Conservation (phyloP, 1,284 basidiomycete genomes). For the Cryptococcus maquisensis region DNA sequence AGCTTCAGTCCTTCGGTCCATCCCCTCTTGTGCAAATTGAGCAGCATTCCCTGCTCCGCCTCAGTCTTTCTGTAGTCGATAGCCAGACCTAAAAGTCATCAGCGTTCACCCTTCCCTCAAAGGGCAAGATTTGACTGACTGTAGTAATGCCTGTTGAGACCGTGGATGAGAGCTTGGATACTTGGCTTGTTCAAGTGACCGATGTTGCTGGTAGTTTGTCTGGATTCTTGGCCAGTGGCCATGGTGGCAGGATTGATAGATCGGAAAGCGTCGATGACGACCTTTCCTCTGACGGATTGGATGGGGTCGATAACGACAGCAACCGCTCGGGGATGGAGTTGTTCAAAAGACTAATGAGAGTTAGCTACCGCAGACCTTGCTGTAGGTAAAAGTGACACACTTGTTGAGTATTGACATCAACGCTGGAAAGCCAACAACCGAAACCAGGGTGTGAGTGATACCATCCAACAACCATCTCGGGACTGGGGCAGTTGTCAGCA, state of each 20-base stretch:
- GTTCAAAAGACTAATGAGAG: constrained; percentile 80
- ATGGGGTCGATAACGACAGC: constrained; percentile 99
- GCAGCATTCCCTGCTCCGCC: constrained; percentile 94
- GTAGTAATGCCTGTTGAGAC: constrained; percentile 93
- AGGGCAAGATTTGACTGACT: no score
- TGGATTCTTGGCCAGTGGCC: constrained; percentile 80
- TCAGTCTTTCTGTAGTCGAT: constrained; percentile 97
- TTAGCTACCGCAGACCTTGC: neutral
- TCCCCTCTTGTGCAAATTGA: constrained; percentile 95
- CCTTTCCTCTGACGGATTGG: constrained; percentile 97
- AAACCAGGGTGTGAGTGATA: constrained; percentile 99
- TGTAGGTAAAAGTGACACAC: constrained; percentile 50
- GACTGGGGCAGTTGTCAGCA: constrained; percentile 53
- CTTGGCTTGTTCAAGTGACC: constrained; percentile 98
- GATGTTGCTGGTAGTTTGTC: constrained; percentile 97
- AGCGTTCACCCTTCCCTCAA: neutral
- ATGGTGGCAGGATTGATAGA: constrained; percentile 85
- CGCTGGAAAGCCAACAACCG: constrained; percentile 97
- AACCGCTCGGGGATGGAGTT: constrained; percentile 88
- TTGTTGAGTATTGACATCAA: constrained; percentile 99
- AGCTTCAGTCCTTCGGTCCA: constrained; percentile 95
- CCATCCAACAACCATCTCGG: constrained; percentile 99
- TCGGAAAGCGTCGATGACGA: constrained; percentile 98
- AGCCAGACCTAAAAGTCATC: constrained; percentile 59
- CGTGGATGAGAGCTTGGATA: constrained; percentile 94